Conservation (phyloP, 2,329 filamentous ascomycete genomes). For the Epicoccum sorghinum region DNA sequence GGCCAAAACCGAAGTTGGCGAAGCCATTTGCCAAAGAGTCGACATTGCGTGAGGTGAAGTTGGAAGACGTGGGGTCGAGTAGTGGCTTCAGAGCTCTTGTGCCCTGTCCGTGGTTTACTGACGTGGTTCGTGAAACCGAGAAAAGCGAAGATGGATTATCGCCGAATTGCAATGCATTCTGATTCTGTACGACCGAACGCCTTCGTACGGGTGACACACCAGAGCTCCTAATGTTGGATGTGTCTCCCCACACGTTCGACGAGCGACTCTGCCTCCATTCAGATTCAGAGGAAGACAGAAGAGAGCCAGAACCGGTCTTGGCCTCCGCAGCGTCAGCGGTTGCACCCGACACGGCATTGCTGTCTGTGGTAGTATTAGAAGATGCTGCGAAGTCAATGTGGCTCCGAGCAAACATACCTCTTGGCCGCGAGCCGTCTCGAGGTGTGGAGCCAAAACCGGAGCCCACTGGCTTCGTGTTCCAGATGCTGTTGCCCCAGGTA, state of each 20-base stretch:
- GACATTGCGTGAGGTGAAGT: slow-evolving; percentile 38
- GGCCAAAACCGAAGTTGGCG: slow-evolving; percentile 40
- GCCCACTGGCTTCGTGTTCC: slow-evolving; percentile 38
- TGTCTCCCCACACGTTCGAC: slow-evolving; percentile 63
- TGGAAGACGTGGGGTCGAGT: slow-evolving; percentile 41
- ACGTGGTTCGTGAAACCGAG: slow-evolving; percentile 29
- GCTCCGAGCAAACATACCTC: slow-evolving; percentile 29
- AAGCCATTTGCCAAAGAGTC: slow-evolving; percentile 44
- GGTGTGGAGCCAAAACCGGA: slow-evolving; percentile 36
- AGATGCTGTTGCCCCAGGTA: slow-evolving; percentile 46
- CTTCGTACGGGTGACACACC: slow-evolving; percentile 48
- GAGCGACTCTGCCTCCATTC: slow-evolving; percentile 65
- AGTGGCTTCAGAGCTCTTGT: slow-evolving; percentile 37
- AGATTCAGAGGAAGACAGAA: slow-evolving; percentile 71
- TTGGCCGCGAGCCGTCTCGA: slow-evolving; percentile 41
- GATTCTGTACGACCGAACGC: slow-evolving; percentile 45
- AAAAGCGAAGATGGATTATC: slow-evolving; percentile 38
- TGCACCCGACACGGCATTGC: slow-evolving; percentile 30
- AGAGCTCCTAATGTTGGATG: slow-evolving; percentile 40
- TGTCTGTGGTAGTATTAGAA: slow-evolving; percentile 37
- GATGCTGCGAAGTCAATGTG: too few species aligned
- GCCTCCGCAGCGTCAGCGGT: slow-evolving; percentile 52
- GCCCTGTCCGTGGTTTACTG: slow-evolving; percentile 30
- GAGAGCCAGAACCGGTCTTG: slow-evolving; percentile 71
- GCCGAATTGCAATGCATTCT: slow-evolving; percentile 14